These are phyloP conservation scores for Lepiota brunneoincarnata DNA, from an alignment of 768 basidiomycete species.

Conservation along the genomic window DNA sequence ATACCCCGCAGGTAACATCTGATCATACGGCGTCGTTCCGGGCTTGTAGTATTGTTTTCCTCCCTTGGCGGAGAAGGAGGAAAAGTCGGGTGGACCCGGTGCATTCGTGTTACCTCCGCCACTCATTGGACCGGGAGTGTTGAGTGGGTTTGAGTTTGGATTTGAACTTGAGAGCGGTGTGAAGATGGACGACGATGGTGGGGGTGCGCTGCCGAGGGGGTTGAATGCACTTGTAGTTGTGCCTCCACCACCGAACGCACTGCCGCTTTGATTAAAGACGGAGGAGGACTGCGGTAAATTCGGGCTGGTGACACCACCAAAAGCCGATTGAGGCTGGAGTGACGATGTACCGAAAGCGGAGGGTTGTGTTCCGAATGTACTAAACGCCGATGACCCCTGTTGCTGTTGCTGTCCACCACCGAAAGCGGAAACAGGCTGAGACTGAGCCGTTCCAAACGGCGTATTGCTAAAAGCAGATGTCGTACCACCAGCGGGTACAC, in stretches of 20 bases:
- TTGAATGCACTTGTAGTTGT: conserved; percentile 13
- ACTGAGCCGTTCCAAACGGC: conserved; percentile 22
- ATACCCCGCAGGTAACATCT: conserved; percentile 58
- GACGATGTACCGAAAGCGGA: conserved; percentile 13
- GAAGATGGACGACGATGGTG: background rate
- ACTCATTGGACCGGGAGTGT: too few relatives aligned
- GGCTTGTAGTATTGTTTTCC: conserved; percentile 39
- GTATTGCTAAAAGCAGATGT: background rate
- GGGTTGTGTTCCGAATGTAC: too few relatives aligned
- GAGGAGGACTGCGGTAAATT: conserved; percentile 10
- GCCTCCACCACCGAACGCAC: background rate
- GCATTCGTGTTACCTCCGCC: too few relatives aligned
- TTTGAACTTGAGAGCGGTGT: background rate
- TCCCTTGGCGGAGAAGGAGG: conserved; percentile 11
- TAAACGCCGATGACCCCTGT: conserved; percentile 18
- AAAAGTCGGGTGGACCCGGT: conserved; percentile 5
- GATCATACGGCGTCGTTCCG: conserved; percentile 53
- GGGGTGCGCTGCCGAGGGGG: background rate
- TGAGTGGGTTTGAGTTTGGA: background rate
- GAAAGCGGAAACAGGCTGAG: conserved; percentile 13
- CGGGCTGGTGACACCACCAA: background rate
- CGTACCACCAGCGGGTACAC: conserved; percentile 3
- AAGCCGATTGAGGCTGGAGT: conserved; percentile 15
- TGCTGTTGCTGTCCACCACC: conserved; percentile 12
- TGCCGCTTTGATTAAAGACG: conserved; percentile 12